Evolutionary conservation across 345 rosid species (phyloP), one percentile per base, ranked within the genome.

Genomic region (Boechera stricta): DNA sequence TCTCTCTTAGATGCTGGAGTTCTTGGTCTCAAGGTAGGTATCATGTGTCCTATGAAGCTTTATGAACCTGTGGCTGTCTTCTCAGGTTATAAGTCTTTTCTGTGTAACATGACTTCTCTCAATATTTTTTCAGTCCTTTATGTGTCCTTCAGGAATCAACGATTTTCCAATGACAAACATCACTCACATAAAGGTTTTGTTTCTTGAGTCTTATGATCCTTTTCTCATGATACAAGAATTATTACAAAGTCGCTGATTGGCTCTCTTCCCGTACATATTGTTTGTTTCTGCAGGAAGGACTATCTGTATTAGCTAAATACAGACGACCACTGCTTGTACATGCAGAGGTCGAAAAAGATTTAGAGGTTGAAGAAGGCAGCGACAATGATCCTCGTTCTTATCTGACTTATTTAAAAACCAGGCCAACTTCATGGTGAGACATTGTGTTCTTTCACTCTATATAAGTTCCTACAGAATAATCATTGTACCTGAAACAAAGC

Each of bases 91-190:
- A 60, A 48, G 44, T 29, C 21, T 41, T 69, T 38, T 33, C 4
- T 21, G 28, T 71, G 54, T 73, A 53, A 79, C 65, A 53, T 79
- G 71, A 5, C 42, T 73, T 67, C 48, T 74, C 26, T 70, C 6
- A 41, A 79, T 72, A 56, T 67, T 63, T 73, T 41, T 82, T 84
- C 75, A 95, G 99, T 91, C 99, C 48, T 95, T 95, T 77, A 92
- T 95, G 97, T 95, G 98, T 78, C 98, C 98, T 61, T 95, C 99
- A 3, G 99, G 98, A 76, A 92, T 92, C 83, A 79, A 89, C 21
- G 99, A 95, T 87, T 95, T 95, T 57, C 98, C 97, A 11, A 95
- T 95, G 99, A 92, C 99, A 62, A 88, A 85, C 73, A 80, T 82
- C 42, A 84, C 80, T 79, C 99, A 95, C 67, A 92, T 95, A 64